phyloP scores from a whole-genome alignment of 495 filamentous ascomycete species.

The Chaetomium cochliodes region DNA sequence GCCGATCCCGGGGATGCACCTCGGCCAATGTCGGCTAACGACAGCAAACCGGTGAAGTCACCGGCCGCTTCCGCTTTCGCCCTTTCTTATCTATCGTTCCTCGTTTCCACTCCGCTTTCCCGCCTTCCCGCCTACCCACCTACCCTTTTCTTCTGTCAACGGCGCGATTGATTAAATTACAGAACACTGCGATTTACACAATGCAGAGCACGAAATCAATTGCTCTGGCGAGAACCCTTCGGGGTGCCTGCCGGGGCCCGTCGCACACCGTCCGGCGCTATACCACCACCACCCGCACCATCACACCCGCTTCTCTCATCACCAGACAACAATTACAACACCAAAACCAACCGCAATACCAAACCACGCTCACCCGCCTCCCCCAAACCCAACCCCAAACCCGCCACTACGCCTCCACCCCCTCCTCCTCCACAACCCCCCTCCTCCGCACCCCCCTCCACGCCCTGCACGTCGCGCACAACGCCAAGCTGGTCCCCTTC shows the following conservation, averaged over 20 bases:
- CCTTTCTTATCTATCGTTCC: conserved; percentile 1
- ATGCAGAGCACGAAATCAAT: conserved; percentile 31
- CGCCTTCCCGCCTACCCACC: background rate
- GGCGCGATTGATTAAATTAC: conserved; percentile 3
- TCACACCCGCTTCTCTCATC: background rate
- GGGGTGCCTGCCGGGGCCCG: conserved; percentile 19
- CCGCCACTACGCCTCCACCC: conserved; percentile 31
- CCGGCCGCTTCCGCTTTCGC: background rate
- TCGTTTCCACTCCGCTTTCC: background rate
- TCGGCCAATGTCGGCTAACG: conserved; percentile 23
- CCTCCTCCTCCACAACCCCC: conserved; percentile 33
- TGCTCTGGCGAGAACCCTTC: conserved; percentile 24
- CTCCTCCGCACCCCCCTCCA: conserved; percentile 75
- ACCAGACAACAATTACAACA: too few species aligned
- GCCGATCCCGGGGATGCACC: conserved; percentile 19
- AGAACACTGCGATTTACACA: conserved; percentile 19
- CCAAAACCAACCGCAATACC: background rate
- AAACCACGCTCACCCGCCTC: background rate
- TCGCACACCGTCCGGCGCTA: conserved; percentile 20
- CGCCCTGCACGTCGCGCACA: conserved; percentile 73
- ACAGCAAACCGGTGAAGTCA: conserved; percentile 13
- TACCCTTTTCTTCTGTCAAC: background rate
- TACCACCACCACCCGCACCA: conserved; percentile 5
- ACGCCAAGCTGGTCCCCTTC: conserved; percentile 96
- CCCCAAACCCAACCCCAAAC: conserved; percentile 5